These are phyloP conservation scores for Penicillium mononematosum DNA, from an alignment of 495 filamentous ascomycete species.

Conservation along the genomic window DNA sequence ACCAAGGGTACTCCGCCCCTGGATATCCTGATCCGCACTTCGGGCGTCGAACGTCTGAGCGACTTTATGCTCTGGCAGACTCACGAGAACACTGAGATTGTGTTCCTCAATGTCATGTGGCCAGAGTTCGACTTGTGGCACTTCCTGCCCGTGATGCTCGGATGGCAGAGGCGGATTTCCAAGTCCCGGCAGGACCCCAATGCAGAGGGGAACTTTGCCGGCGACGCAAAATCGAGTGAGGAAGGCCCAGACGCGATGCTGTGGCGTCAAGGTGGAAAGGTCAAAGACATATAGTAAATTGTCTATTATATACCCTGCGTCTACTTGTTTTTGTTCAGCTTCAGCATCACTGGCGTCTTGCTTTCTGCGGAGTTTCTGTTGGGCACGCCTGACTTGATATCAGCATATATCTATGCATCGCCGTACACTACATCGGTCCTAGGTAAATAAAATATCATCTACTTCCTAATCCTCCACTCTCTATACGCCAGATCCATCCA, in stretches of 20 bases:
- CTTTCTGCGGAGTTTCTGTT: slow-evolving; percentile 23
- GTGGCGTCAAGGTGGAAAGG: slow-evolving; percentile 25
- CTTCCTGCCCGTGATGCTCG: slow-evolving; percentile 85
- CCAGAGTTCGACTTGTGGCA: slow-evolving; percentile 95
- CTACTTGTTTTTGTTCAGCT: slow-evolving; percentile 16
- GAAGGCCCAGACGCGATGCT: slow-evolving; percentile 27
- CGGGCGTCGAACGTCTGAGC: slow-evolving; percentile 84
- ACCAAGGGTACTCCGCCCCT: slow-evolving; percentile 82
- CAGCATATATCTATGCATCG: slow-evolving; percentile 2
- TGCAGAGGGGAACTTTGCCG: slow-evolving; percentile 45
- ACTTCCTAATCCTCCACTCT: background rate
- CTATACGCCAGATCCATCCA: background rate
- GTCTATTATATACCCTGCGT: slow-evolving; percentile 11
- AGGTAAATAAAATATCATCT: slow-evolving; percentile 2
- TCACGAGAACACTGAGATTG: slow-evolving; percentile 85
- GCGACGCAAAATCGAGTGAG: slow-evolving; percentile 32
- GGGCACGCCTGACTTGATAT: slow-evolving; percentile 11
- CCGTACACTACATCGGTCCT: background rate
- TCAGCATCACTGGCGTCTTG: slow-evolving; percentile 14
- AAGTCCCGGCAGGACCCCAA: slow-evolving; percentile 44
- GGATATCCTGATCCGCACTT: slow-evolving; percentile 86
- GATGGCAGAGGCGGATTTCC: slow-evolving; percentile 78
- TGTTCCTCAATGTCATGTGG: slow-evolving; percentile 91
- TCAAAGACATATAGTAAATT: slow-evolving; percentile 32
- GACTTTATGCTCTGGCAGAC: slow-evolving; percentile 99